Conservation (phyloP, 257 asterid genomes). For the Solanum chaucha region DNA sequence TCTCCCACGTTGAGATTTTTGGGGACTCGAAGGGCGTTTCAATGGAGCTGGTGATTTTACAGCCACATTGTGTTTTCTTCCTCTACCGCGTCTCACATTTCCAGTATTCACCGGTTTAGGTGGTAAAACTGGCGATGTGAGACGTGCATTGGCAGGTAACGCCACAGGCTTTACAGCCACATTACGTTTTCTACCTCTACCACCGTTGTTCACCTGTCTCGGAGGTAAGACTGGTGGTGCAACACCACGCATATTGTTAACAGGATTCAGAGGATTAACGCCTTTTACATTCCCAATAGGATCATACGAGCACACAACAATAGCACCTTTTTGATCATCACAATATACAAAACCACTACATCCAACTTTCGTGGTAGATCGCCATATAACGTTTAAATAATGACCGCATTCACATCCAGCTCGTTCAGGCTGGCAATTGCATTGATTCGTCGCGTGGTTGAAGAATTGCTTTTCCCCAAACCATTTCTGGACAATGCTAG, state of each 20-base stretch:
- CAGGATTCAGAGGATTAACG: slow-evolving; percentile 25
- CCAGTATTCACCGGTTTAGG: background rate
- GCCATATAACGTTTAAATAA: slow-evolving; percentile 42
- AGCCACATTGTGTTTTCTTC: background rate
- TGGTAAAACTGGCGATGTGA: background rate
- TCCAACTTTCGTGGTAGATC: slow-evolving; percentile 33
- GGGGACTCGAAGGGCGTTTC: background rate
- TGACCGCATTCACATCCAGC: slow-evolving; percentile 69
- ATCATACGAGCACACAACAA: slow-evolving; percentile 41
- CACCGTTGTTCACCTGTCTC: background rate
- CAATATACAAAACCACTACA: slow-evolving; percentile 57
- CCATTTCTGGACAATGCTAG: slow-evolving; percentile 36
- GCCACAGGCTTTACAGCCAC: background rate
- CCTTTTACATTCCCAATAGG: slow-evolving; percentile 36
- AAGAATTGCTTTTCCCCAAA: slow-evolving; percentile 26
- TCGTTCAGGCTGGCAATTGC: slow-evolving; percentile 31
- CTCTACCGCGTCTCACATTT: background rate
- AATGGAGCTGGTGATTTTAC: background rate
- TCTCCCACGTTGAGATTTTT: background rate
- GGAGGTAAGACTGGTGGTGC: background rate
- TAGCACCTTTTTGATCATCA: slow-evolving; percentile 29
- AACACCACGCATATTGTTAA: background rate
- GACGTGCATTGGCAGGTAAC: background rate
- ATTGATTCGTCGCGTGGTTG: slow-evolving; percentile 8
- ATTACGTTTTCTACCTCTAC: background rate